Percentiles rank a stretch among this genome's conserved stretches.
Conservation (phyloP, 2,329 filamentous ascomycete species). For the Microcera coccophila region DNA sequence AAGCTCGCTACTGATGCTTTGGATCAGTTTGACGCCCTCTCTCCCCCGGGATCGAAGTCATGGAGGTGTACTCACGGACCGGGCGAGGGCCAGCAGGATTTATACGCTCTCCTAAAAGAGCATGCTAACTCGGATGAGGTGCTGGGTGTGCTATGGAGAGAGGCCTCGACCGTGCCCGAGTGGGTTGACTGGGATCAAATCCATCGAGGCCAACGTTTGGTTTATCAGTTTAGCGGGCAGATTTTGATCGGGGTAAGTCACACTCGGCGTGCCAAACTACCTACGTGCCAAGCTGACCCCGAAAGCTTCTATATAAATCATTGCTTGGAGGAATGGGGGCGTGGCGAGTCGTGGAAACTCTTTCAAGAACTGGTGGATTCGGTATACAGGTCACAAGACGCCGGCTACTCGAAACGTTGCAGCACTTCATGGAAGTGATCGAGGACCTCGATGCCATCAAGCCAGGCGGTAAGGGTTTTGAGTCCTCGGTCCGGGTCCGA, state of each 20-base stretch:
- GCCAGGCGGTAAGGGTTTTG: slow-evolving; percentile 59
- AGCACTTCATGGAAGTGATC: slow-evolving; percentile 71
- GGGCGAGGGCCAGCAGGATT: slow-evolving; percentile 45
- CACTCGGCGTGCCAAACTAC: background rate
- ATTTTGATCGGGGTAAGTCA: slow-evolving; percentile 53
- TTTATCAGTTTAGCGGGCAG: slow-evolving; percentile 70
- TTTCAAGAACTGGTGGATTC: slow-evolving; percentile 72
- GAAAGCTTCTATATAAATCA: slow-evolving; percentile 57
- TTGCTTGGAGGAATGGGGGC: slow-evolving; percentile 69
- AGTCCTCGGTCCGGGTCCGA: slow-evolving; percentile 60
- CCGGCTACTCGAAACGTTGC: slow-evolving; percentile 65
- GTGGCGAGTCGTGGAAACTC: slow-evolving; percentile 68
- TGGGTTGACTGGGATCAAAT: slow-evolving; percentile 81
- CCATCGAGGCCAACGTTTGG: slow-evolving; percentile 68
- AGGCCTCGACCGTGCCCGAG: slow-evolving; percentile 62
- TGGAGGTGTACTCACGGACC: slow-evolving; percentile 28
- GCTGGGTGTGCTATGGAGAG: slow-evolving; percentile 56
- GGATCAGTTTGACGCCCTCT: slow-evolving; percentile 59
- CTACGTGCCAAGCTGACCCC: background rate
- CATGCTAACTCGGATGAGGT: slow-evolving; percentile 55
- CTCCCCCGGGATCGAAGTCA: slow-evolving; percentile 27
- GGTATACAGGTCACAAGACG: slow-evolving; percentile 62
- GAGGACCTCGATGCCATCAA: slow-evolving; percentile 60
- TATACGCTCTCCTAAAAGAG: slow-evolving; percentile 60
- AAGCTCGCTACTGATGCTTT: slow-evolving; percentile 63